A percentile compares a stretch with the other conserved stretches of the same genome.
Conservation (phyloP, 2,329 filamentous ascomycete species). For the Gremmenia infestans region DNA sequence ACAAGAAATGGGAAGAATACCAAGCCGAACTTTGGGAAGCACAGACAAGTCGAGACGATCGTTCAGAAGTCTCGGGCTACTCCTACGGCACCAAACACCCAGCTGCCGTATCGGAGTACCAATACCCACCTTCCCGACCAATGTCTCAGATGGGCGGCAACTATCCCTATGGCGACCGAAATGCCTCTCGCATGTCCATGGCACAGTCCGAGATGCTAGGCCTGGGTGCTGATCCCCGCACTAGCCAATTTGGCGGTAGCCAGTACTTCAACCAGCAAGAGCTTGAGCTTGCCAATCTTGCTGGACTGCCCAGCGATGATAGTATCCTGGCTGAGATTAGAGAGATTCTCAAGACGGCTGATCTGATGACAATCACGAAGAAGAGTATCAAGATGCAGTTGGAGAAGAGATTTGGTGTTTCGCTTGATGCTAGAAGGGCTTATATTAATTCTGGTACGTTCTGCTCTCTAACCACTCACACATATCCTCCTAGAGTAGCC, state of each 20-base stretch:
- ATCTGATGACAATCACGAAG: constrained; percentile 98
- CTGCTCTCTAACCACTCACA: constrained; percentile 32
- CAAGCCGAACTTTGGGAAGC: constrained; percentile 96
- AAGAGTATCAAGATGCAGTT: constrained; percentile 95
- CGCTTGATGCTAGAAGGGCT: constrained; percentile 78
- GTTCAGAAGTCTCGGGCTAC: constrained; percentile 86
- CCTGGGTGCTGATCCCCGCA: constrained; percentile 39
- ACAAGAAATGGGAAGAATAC: constrained; percentile 99
- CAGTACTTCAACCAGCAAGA: constrained; percentile 59
- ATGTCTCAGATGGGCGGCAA: constrained; percentile 35
- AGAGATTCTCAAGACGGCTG: constrained; percentile 84
- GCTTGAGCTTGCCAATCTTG: constrained; percentile 67
- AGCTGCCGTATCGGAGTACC: constrained; percentile 62
- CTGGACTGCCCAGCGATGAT: constrained; percentile 78
- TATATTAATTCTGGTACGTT: constrained; percentile 90
- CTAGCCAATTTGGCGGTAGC: constrained; percentile 31
- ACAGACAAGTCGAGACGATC: constrained; percentile 68
- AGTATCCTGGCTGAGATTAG: constrained; percentile 88
- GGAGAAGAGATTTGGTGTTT: constrained; percentile 82
- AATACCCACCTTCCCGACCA: constrained; percentile 50
- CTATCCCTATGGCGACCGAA: constrained; percentile 31
- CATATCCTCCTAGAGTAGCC: background rate
- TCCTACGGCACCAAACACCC: constrained; percentile 84
- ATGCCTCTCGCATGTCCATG: constrained; percentile 67
- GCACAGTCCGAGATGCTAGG: constrained; percentile 62